These are phyloP conservation scores for Vitis vinifera DNA, from an alignment of 164 flowering plant genomes.

Conservation along the genomic window ASM3070453v1 NC_081818.1:6150001-6150500, in stretches of 20 bases:
- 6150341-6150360: slow-evolving; percentile 63
- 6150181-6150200: neutral
- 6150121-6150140: neutral
- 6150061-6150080: neutral
- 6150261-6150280: neutral
- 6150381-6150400: slow-evolving; percentile 71
- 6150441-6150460: slow-evolving; percentile 39
- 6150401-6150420: slow-evolving; percentile 79
- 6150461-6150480: neutral
- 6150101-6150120: neutral
- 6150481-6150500: neutral
- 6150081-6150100: neutral
- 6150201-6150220: too few relatives aligned
- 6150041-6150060: slow-evolving; percentile 6
- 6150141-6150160: neutral
- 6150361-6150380: slow-evolving; percentile 39
- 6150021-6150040: slow-evolving; percentile 27
- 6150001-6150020: slow-evolving; percentile 89
- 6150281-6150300: neutral
- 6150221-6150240: neutral
- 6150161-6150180: neutral
- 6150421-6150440: slow-evolving; percentile 82
- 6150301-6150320: slow-evolving; percentile 58
- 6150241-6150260: neutral
- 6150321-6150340: slow-evolving; percentile 87